Conservation (phyloP, 352 stramenopile species). For the Pythium sukuiense region DNA sequence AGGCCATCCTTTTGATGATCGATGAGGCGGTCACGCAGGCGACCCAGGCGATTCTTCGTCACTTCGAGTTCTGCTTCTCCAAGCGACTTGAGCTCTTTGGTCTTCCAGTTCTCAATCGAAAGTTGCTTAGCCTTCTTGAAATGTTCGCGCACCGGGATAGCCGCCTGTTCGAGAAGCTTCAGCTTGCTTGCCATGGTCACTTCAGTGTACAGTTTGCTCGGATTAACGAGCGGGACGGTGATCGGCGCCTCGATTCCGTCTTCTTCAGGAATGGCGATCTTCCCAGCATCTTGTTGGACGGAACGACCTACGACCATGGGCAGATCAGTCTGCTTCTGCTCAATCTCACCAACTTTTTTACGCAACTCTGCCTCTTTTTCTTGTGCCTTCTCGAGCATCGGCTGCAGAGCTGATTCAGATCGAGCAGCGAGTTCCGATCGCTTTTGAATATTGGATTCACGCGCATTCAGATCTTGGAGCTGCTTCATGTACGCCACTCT, state of each 20-base stretch:
- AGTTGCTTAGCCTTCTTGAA: constrained; percentile 53
- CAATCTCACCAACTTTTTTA: constrained; percentile 30
- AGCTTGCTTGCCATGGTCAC: constrained; percentile 69
- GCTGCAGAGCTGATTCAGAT: constrained; percentile 43
- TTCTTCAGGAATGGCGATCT: background rate
- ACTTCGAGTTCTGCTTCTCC: constrained; percentile 61
- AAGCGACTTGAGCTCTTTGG: constrained; percentile 43
- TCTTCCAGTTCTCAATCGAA: constrained; percentile 63
- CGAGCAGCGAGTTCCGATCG: constrained; percentile 39
- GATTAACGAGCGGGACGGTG: constrained; percentile 31
- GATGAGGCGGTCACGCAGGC: constrained; percentile 51
- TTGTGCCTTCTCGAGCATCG: constrained; percentile 36
- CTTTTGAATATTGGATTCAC: constrained; percentile 48
- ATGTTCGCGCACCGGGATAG: constrained; percentile 51
- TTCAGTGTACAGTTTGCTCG: constrained; percentile 39
- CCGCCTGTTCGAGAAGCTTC: constrained; percentile 51
- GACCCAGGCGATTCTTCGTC: constrained; percentile 51
- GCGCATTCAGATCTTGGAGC: constrained; percentile 42
- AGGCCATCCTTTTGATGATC: constrained; percentile 47
- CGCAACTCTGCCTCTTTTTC: constrained; percentile 28
- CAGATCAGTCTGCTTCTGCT: constrained; percentile 38
- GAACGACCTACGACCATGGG: constrained; percentile 59
- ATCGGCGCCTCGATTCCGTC: constrained; percentile 10
- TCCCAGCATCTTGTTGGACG: constrained; percentile 33
- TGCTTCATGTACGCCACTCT: constrained; percentile 48